Base-by-base conservation (phyloP, 805 yeast species). In the Priceomyces castillae region DNA sequence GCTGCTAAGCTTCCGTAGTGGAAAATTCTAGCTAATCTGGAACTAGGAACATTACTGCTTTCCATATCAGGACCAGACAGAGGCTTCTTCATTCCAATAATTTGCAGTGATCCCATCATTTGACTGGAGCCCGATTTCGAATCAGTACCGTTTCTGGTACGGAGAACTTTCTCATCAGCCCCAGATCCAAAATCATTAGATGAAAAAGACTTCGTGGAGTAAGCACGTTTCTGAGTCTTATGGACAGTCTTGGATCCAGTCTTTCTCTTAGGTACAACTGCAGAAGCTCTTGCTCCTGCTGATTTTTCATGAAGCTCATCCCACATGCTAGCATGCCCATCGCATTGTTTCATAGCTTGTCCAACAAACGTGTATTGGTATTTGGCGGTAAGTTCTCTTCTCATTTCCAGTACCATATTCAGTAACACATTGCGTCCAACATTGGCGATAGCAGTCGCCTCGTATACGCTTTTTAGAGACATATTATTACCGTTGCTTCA, bases 1-100 rank as follows among this genome's bases (percentile, higher is more conserved):
- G 98, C 95, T 1, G 97, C 98, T 25, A 94, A 67, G 2, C 87
- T 72, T 7, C 98, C 97, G 60, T 90, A 94, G 64, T 94, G 99
- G 59, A 90, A 89, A 39, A 94, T 74, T 47, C 99, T 74, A 17
- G 90, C 87, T n/a, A 94, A 63, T 55, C 97, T 78, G 1, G 95
- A 78, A 15, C 90, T 74, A 2, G 99, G 99, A 14, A 94, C 94
- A 36, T 86, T 79, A 1, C 94, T 79, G 42, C 76, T 75, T 28
- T 78, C 64, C 75, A 81, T 62, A 47, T 77, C 76, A 51, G 73
- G 63, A 26, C 64, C 70, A n/a, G 63, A 63, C 6, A 39, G 46
- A 2, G 44, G 47, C 26, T 46, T 38, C 28, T 50, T 47, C 30
- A 51, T 51, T 10, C 59, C 66, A 17, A 58, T 52, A 4, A 49